Evolutionary conservation across 2,329 filamentous ascomycete genomes (phyloP).

Genomic region (Lachnellula subtilissima): DNA sequence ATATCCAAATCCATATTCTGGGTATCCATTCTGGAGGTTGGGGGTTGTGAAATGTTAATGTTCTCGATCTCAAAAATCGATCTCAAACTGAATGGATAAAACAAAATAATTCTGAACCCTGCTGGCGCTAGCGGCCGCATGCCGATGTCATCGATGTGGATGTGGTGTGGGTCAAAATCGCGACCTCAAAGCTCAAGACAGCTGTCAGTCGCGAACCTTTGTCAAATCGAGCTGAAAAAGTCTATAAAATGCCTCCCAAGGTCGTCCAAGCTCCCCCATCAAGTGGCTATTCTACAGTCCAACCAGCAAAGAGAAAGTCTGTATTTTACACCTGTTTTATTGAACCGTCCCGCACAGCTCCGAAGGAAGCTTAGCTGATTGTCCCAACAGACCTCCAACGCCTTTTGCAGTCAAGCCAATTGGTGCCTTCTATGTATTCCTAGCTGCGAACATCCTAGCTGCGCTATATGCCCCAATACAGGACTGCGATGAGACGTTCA

Average conservation of each 20-base stretch:
- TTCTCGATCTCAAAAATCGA: background rate
- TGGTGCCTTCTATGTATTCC: conserved; percentile 74
- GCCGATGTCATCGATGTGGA: conserved; percentile 10
- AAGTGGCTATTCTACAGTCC: conserved; percentile 8
- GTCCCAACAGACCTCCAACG: conserved; percentile 36
- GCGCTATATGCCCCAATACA: conserved; percentile 86
- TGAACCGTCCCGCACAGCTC: background rate
- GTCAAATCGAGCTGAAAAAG: background rate
- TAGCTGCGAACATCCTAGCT: conserved; percentile 67
- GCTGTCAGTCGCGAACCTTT: background rate
- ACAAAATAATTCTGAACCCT: conserved; percentile 6
- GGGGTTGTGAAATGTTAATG: background rate
- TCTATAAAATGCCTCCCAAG: conserved; percentile 38
- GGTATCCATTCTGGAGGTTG: conserved; percentile 14
- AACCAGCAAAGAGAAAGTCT: conserved; percentile 23
- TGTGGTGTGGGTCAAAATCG: background rate
- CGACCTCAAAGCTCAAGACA: background rate
- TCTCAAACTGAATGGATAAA: background rate
- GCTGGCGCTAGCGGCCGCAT: conserved; percentile 3
- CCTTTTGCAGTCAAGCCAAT: conserved; percentile 66
- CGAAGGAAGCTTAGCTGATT: conserved; percentile 3
- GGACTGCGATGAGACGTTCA: conserved; percentile 98
- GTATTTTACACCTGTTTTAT: background rate
- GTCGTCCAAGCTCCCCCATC: conserved; percentile 7
- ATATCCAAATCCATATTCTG: conserved; percentile 15